phyloP scores from a whole-genome alignment of 2,329 filamentous ascomycete genomes.

The Colletotrichum sp. region DNA sequence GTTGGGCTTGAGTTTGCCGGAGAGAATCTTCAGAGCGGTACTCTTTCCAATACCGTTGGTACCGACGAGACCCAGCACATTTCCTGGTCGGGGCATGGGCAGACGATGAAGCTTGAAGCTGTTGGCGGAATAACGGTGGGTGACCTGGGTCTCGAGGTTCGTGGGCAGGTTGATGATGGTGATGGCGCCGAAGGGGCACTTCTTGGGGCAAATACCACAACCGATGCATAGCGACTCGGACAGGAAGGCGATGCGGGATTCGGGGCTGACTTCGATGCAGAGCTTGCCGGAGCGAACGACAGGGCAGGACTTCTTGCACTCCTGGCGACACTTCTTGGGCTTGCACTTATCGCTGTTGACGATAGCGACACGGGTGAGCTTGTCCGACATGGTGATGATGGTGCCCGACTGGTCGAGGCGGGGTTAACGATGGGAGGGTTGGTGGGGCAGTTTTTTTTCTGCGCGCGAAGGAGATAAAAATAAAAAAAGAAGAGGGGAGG shows the following conservation, averaged over 20 bases:
- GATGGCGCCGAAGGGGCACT: slow-evolving; percentile 98
- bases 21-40: slow-evolving; percentile 98
- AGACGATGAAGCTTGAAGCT: slow-evolving; percentile 99
- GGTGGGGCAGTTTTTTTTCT: slow-evolving; percentile 12
- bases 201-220: slow-evolving; percentile 99
- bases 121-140: slow-evolving; percentile 98
- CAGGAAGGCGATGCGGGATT: slow-evolving; percentile 96
- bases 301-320: slow-evolving; percentile 98
- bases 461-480: background rate
- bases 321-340: slow-evolving; percentile 91
- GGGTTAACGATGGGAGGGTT: slow-evolving; percentile 9
- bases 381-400: slow-evolving; percentile 78
- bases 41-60: slow-evolving; percentile 99
- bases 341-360: slow-evolving; percentile 90
- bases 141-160: slow-evolving; percentile 97
- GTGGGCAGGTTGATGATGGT: slow-evolving; percentile 99
- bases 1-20: slow-evolving; percentile 98
- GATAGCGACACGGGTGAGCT: slow-evolving; percentile 97
- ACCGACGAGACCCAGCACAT: slow-evolving; percentile 94
- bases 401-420: slow-evolving; percentile 22
- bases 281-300: slow-evolving; percentile 97
- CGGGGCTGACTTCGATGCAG: slow-evolving; percentile 89
- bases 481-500: background rate
- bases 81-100: slow-evolving; percentile 92
- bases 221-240: slow-evolving; percentile 96